Conservation (phyloP, 768 basidiomycete species). For the Rhizopogon vinicolor region DNA sequence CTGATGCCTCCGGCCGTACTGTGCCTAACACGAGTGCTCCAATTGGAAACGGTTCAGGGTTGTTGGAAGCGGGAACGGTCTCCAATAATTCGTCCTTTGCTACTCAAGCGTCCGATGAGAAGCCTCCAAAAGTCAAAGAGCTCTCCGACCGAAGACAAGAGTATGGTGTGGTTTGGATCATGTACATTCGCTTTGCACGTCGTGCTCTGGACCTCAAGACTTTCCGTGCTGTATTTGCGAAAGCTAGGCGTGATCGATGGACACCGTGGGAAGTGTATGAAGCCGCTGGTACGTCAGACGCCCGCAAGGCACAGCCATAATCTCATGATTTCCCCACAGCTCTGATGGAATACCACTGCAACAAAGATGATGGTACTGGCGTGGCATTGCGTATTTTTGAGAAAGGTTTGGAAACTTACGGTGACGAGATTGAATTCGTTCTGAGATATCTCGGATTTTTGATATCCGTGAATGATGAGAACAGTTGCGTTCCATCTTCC, state of each 20-base stretch:
- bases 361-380: constrained; percentile 62
- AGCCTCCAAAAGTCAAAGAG: constrained; percentile 50
- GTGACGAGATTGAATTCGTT: constrained; percentile 80
- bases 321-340: constrained; percentile 43
- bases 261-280: constrained; percentile 92
- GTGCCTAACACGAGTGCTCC: constrained; percentile 18
- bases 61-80: constrained; percentile 26
- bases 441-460: constrained; percentile 89
- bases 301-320: neutral
- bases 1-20: constrained; percentile 26
- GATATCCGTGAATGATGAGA: constrained; percentile 92
- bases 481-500: constrained; percentile 54
- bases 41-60: constrained; percentile 9
- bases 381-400: constrained; percentile 93
- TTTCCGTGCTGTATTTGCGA: constrained; percentile 72
- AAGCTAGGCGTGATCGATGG: constrained; percentile 74
- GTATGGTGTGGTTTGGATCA: constrained; percentile 75
- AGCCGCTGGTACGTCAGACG: constrained; percentile 61
- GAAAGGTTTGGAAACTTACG: constrained; percentile 81
- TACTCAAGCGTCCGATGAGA: constrained; percentile 49
- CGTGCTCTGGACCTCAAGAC: constrained; percentile 84
- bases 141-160: constrained; percentile 54
- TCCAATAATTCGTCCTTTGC: constrained; percentile 45
- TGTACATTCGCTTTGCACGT: constrained; percentile 91
- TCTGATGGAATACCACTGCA: constrained; percentile 90